Conservation (phyloP, 768 basidiomycete genomes). For the Solioccasus polychromus region DNA sequence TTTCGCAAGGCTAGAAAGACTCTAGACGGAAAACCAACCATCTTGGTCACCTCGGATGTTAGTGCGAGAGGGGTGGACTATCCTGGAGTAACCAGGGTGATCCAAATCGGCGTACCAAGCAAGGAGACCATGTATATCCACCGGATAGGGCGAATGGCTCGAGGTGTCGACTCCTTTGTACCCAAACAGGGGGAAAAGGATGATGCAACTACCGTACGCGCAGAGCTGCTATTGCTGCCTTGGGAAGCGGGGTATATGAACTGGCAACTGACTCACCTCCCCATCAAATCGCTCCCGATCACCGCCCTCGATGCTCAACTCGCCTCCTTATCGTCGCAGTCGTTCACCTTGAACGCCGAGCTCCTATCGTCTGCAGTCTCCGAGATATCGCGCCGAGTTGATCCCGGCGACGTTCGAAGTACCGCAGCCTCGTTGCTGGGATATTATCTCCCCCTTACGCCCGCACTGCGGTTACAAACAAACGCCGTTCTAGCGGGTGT, state of each 20-base stretch:
- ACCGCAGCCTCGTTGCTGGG: slow-evolving; percentile 69
- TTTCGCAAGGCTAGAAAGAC: slow-evolving; percentile 10
- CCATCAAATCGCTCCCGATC: slow-evolving; percentile 57
- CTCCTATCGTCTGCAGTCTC: slow-evolving; percentile 28
- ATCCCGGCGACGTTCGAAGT: slow-evolving; percentile 52
- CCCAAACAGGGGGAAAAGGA: neutral
- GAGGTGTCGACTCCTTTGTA: slow-evolving; percentile 53
- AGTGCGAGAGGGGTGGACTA: slow-evolving; percentile 90
- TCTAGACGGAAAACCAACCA: slow-evolving; percentile 40
- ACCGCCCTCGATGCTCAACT: slow-evolving; percentile 11
- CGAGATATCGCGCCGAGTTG: slow-evolving; percentile 35
- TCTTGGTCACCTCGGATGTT: slow-evolving; percentile 85
- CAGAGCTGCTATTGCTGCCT: slow-evolving; percentile 76
- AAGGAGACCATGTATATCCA: slow-evolving; percentile 76
- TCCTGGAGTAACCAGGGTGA: slow-evolving; percentile 82
- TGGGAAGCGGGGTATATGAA: slow-evolving; percentile 74
- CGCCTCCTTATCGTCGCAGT: slow-evolving; percentile 10
- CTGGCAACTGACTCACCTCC: slow-evolving; percentile 61
- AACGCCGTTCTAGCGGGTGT: slow-evolving; percentile 51
- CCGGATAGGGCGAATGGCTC: slow-evolving; percentile 82
- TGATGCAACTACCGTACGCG: slow-evolving; percentile 36
- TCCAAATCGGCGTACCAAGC: slow-evolving; percentile 83
- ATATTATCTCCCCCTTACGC: slow-evolving; percentile 58
- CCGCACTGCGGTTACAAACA: slow-evolving; percentile 45
- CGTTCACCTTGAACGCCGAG: slow-evolving; percentile 14